Base-by-base conservation (phyloP, 108 stramenopile genomes). In the Discostella stelligeroides region DNA sequence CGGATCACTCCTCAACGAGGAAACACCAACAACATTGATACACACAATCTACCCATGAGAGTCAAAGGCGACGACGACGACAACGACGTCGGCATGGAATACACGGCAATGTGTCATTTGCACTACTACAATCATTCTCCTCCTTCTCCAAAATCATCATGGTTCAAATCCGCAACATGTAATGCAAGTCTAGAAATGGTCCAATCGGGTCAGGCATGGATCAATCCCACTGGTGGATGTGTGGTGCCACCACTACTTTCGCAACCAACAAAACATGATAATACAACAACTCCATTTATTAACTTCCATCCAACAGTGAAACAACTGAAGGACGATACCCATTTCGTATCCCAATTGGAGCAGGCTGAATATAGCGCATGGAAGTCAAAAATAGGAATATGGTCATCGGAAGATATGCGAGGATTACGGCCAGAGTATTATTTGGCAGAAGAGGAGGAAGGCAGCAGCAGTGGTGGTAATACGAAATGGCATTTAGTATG, bases 91-190 rank as follows among this genome's bases (percentile, higher is more conserved):
- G 55, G 56, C 27, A 55, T 37, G 4, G n/a, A 64, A 29, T 59
- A 84, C 45, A 74, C 78, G 12, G 92, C 89, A 7, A 70, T 93
- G 24, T 75, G 85, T 55, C 76, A 83, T 45, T 39, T 94, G 63
- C 30, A 56, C 2, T 90, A 45, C 57, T 41, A 70, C n/a, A n/a
- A n/a, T n/a, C n/a, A n/a, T n/a, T n/a, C n/a, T n/a, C n/a, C n/a
- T n/a, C n/a, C n/a, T n/a, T n/a, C n/a, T 11, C 72, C 85, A 54
- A 24, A 82, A 0, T 43, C 66, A 0, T 66, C 71, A 49, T 69
- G 79, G 79, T 84, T 83, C 47, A 74, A 21, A 76, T 70, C 11
- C 66, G 86, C 63, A n/a, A n/a, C n/a, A n/a, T n/a, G n/a, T 14
- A 72, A 79, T 57, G 63, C 55, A 14, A 66, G 70, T 57, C 61